Conservation (phyloP, 768 basidiomycete species). For the Chalciporus chontae region DNA sequence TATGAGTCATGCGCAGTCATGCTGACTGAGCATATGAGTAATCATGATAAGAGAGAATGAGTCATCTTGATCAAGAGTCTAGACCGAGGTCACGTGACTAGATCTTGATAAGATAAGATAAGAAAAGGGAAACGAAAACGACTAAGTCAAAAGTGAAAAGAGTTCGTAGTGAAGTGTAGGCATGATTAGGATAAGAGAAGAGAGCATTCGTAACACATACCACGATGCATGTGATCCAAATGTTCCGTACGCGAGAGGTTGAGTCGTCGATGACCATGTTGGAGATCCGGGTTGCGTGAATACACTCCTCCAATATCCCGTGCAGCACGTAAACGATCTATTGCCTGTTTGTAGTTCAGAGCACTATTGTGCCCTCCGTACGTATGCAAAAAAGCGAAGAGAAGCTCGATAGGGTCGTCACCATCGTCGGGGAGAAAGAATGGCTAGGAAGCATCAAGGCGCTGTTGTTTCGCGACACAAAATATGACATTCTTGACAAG, state of each 20-base stretch:
- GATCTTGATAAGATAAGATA: too few species aligned
- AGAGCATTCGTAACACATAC: too few species aligned
- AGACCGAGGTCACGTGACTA: too few species aligned
- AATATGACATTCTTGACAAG: constrained; percentile 27
- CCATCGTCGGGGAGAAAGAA: constrained; percentile 27
- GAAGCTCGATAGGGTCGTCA: constrained; percentile 27
- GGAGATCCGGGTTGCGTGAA: neutral
- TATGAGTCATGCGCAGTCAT: too few species aligned
- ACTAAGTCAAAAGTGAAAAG: too few species aligned
- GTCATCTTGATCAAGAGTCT: too few species aligned
- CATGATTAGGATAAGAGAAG: too few species aligned
- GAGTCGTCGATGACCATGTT: neutral
- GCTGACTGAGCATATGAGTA: too few species aligned
- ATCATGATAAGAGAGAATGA: too few species aligned
- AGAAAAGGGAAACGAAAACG: too few species aligned
- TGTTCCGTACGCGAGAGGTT: neutral
- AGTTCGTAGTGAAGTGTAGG: too few species aligned
- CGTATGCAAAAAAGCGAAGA: constrained; percentile 18
- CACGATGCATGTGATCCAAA: neutral
- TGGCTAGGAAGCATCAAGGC: constrained; percentile 12
- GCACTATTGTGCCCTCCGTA: too few species aligned
- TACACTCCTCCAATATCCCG: neutral
- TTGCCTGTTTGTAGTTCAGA: neutral
- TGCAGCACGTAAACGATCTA: neutral
- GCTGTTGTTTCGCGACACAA: constrained; percentile 17